These are phyloP conservation scores for Laguncularia racemosa DNA, from an alignment of 345 rosid species.

Conservation along the genomic window DNA sequence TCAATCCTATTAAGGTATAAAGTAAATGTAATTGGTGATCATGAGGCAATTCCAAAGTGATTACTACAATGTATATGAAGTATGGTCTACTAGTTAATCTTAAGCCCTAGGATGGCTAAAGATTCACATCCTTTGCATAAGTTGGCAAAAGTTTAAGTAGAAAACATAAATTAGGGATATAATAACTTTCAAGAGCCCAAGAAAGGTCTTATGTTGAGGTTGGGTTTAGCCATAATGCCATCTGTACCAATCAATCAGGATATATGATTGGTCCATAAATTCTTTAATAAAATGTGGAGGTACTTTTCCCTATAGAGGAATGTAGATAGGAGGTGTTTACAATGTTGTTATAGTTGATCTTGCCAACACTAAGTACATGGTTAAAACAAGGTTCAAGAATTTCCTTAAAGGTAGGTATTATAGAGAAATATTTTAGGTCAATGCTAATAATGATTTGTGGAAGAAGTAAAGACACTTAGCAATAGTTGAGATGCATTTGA, in stretches of 20 bases:
- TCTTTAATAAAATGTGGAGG: conserved; percentile 39
- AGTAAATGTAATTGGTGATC: conserved; percentile 43
- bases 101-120: no score
- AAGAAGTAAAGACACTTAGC: conserved; percentile 48
- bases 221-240: conserved; percentile 50
- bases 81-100: no score
- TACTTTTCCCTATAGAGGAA: conserved; percentile 40
- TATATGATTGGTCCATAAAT: conserved; percentile 31
- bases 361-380: conserved; percentile 50
- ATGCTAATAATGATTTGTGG: conserved; percentile 55
- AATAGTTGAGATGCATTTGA: conserved; percentile 56
- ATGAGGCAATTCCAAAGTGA: conserved; percentile 46
- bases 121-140: no score
- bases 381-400: conserved; percentile 62
- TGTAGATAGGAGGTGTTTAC: conserved; percentile 45
- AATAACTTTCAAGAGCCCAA: no score
- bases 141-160: no score
- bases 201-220: conserved; percentile 60
- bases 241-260: conserved; percentile 21
- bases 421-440: conserved; percentile 52
- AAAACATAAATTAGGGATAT: no score
- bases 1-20: conserved; percentile 51
- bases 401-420: conserved; percentile 65
- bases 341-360: conserved; percentile 55
- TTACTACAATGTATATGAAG: no score